Evolutionary conservation across 495 filamentous ascomycete genomes (phyloP).

Genomic region (Penicillium waksmanii): DNA sequence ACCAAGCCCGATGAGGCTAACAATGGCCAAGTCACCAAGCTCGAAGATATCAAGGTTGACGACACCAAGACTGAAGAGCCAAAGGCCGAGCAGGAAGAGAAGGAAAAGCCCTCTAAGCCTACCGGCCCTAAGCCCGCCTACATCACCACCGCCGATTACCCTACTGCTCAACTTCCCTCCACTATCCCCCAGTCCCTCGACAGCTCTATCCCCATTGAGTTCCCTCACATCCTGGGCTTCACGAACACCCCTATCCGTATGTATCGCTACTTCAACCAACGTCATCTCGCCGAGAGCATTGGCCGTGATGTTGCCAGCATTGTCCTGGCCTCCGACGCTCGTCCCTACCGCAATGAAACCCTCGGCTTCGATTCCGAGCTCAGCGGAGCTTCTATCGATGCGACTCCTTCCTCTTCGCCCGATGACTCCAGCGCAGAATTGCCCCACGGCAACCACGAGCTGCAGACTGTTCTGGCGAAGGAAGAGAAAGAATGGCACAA

Average conservation of each 20-base stretch:
- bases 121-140: constrained; percentile 57
- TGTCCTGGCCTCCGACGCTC: constrained; percentile 69
- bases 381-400: constrained; percentile 27
- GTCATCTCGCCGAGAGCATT: constrained; percentile 80
- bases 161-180: constrained; percentile 59
- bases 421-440: constrained; percentile 23
- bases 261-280: constrained; percentile 86
- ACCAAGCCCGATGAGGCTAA: constrained; percentile 33
- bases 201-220: constrained; percentile 71
- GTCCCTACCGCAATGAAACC: constrained; percentile 40
- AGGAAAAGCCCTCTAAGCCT: constrained; percentile 57
- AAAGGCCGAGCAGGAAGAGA: constrained; percentile 44
- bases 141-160: constrained; percentile 71
- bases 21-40: neutral
- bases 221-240: constrained; percentile 94
- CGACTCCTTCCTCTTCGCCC: constrained; percentile 23
- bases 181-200: constrained; percentile 62
- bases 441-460: constrained; percentile 55
- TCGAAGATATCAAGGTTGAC: constrained; percentile 3
- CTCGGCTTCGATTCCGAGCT: constrained; percentile 31
- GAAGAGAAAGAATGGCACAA: constrained; percentile 93
- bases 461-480: constrained; percentile 66
- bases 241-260: constrained; percentile 84
- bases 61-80: constrained; percentile 47
- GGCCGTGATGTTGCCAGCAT: constrained; percentile 87